Evolutionary conservation across 305 asterid species (phyloP).

Genomic region (Fraxinus latifolia): DNA sequence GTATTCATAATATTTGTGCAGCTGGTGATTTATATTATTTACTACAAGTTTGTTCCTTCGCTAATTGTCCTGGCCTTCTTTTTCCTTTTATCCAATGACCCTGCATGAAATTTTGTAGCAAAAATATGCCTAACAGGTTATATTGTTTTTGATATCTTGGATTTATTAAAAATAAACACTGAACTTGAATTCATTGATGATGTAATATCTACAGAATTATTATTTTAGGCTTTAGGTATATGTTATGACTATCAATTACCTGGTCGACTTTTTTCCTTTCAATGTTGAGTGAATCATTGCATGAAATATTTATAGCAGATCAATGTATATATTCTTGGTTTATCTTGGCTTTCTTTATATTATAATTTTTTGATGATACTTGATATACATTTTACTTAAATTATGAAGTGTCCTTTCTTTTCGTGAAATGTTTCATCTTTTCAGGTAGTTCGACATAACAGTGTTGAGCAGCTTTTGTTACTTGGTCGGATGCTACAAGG

Average conservation of each 20-base stretch:
- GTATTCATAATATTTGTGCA: neutral
- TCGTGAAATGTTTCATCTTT: slow-evolving; percentile 10
- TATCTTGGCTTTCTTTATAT: slow-evolving; percentile 13
- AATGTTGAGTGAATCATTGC: neutral
- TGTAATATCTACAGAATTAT: neutral
- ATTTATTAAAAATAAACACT: neutral
- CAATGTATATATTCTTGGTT: slow-evolving; percentile 5
- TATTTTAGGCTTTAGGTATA: neutral
- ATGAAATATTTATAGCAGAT: neutral
- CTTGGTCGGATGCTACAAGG: slow-evolving; percentile 97
- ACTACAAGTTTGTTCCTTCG: neutral
- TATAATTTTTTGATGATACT: slow-evolving; percentile 10
- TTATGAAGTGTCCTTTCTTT: neutral
- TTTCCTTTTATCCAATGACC: neutral
- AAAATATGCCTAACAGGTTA: neutral
- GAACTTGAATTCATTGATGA: neutral
- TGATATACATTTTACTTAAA: slow-evolving; percentile 6
- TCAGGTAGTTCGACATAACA: slow-evolving; percentile 92
- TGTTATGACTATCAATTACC: neutral
- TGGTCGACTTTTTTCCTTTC: neutral
- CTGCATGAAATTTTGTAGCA: neutral
- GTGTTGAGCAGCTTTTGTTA: slow-evolving; percentile 90
- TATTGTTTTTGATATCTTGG: neutral
- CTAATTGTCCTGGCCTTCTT: neutral
- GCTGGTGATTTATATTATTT: neutral